Percentiles rank a stretch among this genome's conserved stretches.
Evolutionary conservation across 169 alveolate genomes (phyloP).

Genomic region (Plasmodium vivax): DNA sequence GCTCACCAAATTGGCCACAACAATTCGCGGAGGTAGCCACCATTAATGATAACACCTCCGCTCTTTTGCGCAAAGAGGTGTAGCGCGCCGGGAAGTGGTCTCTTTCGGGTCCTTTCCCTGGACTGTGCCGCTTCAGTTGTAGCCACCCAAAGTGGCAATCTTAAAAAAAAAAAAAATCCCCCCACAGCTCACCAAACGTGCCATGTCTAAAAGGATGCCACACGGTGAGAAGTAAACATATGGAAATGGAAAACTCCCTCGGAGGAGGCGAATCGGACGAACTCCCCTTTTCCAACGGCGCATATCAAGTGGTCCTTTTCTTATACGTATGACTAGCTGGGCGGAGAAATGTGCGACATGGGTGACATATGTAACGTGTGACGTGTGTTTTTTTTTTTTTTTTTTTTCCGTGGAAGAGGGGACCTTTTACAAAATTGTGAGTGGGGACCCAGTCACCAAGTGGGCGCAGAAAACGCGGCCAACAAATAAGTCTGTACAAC

Average conservation of each 20-base stretch:
- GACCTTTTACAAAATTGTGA: not conserved
- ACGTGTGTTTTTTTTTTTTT: not conserved
- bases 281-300: not conserved
- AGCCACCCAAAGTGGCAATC: not conserved
- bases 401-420: not conserved
- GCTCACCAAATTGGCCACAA: not conserved
- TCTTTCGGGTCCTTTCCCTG: not conserved
- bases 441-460: not conserved
- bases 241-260: not conserved
- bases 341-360: not conserved
- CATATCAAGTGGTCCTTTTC: not conserved
- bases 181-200: not conserved
- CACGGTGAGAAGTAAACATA: not conserved
- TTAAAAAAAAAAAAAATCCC: not conserved
- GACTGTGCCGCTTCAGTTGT: not conserved
- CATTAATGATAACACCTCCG: not conserved
- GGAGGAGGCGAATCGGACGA: not conserved
- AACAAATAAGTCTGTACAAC: not conserved
- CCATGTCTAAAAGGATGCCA: not conserved
- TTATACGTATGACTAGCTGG: not conserved
- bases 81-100: not conserved
- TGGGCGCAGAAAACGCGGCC: not conserved
- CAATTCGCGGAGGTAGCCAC: not conserved
- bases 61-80: not conserved
- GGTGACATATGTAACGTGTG: not conserved